phyloP scores from a whole-genome alignment of 768 basidiomycete genomes.

The Leucocoprinus birnbaumii region DNA sequence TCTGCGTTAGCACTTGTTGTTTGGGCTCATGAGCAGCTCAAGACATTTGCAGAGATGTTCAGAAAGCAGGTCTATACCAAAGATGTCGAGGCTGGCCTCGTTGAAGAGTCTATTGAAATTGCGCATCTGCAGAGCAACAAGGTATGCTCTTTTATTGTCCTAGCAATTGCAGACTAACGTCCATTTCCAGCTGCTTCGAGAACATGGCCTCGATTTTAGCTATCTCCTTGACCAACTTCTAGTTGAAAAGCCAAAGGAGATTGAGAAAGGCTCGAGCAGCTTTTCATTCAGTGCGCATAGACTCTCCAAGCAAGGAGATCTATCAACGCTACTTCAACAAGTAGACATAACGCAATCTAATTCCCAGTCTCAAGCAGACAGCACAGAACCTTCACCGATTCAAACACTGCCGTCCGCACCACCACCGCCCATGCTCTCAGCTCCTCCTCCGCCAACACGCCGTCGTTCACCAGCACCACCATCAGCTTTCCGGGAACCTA shows the following conservation, averaged over 20 bases:
- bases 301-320: conserved; percentile 25
- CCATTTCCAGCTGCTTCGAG: conserved; percentile 70
- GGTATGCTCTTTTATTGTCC: conserved; percentile 43
- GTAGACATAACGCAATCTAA: conserved; percentile 9
- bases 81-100: conserved; percentile 65
- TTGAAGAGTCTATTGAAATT: conserved; percentile 77
- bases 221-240: conserved; percentile 84
- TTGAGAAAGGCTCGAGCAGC: conserved; percentile 21
- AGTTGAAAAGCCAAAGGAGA: conserved; percentile 43
- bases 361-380: neutral
- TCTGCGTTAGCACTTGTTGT: conserved; percentile 77
- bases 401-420: conserved; percentile 20
- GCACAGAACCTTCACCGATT: conserved; percentile 9
- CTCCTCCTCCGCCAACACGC: conserved; percentile 26
- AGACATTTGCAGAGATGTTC: conserved; percentile 81
- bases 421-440: conserved; percentile 24
- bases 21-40: conserved; percentile 88
- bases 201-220: conserved; percentile 92
- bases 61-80: conserved; percentile 88
- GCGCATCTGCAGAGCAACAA: conserved; percentile 81
- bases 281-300: conserved; percentile 30
- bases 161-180: neutral
- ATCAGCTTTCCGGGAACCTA: conserved; percentile 12
- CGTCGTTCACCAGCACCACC: conserved; percentile 24
- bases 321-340: conserved; percentile 15